Conservation (phyloP, 2,329 filamentous ascomycete genomes). For the Zymoseptoria crescenta region DNA sequence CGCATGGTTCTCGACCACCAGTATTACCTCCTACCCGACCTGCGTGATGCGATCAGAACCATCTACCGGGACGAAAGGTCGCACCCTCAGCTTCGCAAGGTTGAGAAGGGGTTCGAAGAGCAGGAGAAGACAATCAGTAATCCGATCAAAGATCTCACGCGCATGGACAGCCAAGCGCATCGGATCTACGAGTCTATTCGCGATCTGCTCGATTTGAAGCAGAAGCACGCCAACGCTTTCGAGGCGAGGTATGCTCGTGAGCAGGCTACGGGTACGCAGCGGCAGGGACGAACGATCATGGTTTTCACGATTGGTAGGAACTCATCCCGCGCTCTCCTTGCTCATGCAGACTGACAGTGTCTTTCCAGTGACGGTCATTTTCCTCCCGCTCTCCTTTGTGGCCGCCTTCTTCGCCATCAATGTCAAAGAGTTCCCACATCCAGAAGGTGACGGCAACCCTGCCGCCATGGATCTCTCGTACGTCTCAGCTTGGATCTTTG, state of each 20-base stretch:
- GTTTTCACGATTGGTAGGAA: slow-evolving; percentile 45
- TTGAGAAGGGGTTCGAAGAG: slow-evolving; percentile 49
- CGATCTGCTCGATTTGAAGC: slow-evolving; percentile 58
- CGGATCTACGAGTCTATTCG: slow-evolving; percentile 54
- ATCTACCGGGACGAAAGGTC: slow-evolving; percentile 30
- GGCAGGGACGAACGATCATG: slow-evolving; percentile 51
- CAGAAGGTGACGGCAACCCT: slow-evolving; percentile 10
- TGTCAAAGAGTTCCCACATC: slow-evolving; percentile 40
- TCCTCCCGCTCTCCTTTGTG: slow-evolving; percentile 50
- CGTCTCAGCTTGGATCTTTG: slow-evolving; percentile 50
- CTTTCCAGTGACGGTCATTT: slow-evolving; percentile 46
- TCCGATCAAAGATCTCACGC: slow-evolving; percentile 44
- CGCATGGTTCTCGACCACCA: slow-evolving; percentile 46
- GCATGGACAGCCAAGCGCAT: slow-evolving; percentile 57
- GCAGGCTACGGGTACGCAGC: slow-evolving; percentile 53
- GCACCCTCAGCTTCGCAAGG: slow-evolving; percentile 29
- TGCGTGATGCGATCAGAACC: slow-evolving; percentile 38
- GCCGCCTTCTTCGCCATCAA: slow-evolving; percentile 50
- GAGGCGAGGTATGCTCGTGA: slow-evolving; percentile 56
- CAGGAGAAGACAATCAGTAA: slow-evolving; percentile 50
- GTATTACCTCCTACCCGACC: slow-evolving; percentile 39
- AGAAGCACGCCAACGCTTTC: slow-evolving; percentile 61
- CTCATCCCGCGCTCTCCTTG: background rate
- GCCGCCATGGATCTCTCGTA: slow-evolving; percentile 33
- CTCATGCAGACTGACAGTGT: background rate